Evolutionary conservation across 371 early-diverging fungal genomes (phyloP).

Genomic region (Mortierella sp.): DNA sequence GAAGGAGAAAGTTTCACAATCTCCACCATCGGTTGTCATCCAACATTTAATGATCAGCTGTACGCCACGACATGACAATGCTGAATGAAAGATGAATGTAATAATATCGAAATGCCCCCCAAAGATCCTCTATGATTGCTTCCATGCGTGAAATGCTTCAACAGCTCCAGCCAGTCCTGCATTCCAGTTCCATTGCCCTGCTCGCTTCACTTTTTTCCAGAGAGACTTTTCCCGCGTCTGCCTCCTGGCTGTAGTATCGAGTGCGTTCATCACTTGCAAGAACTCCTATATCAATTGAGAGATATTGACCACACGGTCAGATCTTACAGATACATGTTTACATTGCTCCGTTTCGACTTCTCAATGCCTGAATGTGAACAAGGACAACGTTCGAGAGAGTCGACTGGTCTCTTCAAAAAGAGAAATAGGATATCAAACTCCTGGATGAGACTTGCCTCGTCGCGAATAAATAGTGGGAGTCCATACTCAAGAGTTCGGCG

Average conservation of each 20-base stretch:
- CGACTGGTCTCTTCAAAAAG: too few relatives aligned
- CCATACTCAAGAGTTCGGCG: slow-evolving; percentile 46
- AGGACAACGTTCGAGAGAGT: too few relatives aligned
- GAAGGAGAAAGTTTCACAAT: too few relatives aligned
- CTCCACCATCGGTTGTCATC: too few relatives aligned
- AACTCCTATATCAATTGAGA: slow-evolving; percentile 25
- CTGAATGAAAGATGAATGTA: too few relatives aligned
- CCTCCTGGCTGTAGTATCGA: slow-evolving; percentile 39
- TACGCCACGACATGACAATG: too few relatives aligned
- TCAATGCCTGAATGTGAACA: too few relatives aligned
- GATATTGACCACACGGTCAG: neutral
- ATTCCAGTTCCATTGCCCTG: slow-evolving; percentile 50
- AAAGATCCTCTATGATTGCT: slow-evolving; percentile 36
- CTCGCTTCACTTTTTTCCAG: slow-evolving; percentile 45
- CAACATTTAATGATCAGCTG: too few relatives aligned
- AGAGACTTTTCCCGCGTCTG: slow-evolving; percentile 42
- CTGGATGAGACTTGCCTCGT: slow-evolving; percentile 48
- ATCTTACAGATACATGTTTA: neutral
- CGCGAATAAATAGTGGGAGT: slow-evolving; percentile 50
- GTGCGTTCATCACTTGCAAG: slow-evolving; percentile 47
- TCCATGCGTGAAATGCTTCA: slow-evolving; percentile 50
- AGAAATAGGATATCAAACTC: too few relatives aligned
- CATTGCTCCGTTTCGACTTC: too few relatives aligned
- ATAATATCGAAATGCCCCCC: too few relatives aligned
- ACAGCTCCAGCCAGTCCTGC: slow-evolving; percentile 48